Conservation (phyloP, 2,329 filamentous ascomycete species). For the Moelleriella libera region DNA sequence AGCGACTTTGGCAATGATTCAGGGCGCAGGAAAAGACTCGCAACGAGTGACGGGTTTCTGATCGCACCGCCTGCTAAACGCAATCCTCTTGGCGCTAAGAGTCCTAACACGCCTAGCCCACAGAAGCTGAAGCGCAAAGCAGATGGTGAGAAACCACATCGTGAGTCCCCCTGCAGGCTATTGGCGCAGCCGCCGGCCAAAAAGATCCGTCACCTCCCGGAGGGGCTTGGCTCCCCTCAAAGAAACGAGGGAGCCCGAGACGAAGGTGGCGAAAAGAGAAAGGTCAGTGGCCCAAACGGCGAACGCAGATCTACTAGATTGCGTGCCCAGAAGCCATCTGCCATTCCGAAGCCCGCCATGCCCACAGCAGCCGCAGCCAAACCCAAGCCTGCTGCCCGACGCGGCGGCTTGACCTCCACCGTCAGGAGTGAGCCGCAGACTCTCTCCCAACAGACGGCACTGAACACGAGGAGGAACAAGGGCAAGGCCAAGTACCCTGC, state of each 20-base stretch:
- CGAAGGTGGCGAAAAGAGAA: conserved; percentile 2
- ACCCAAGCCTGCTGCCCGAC: conserved; percentile 8
- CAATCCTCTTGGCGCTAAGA: conserved; percentile 18
- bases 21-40: conserved; percentile 12
- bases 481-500: conserved; percentile 20
- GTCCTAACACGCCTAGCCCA: conserved; percentile 20
- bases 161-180: not conserved
- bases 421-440: conserved; percentile 16
- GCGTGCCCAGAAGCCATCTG: conserved; percentile 8
- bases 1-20: conserved; percentile 21
- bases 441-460: conserved; percentile 16
- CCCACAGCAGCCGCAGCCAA: conserved; percentile 19
- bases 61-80: conserved; percentile 12
- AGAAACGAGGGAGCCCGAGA: not conserved
- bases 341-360: not conserved
- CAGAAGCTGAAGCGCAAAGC: conserved; percentile 18
- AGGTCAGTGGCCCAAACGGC: conserved; percentile 2
- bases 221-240: not conserved
- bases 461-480: conserved; percentile 21
- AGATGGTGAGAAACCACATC: conserved; percentile 4
- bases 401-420: conserved; percentile 10
- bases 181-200: conserved; percentile 9
- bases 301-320: conserved; percentile 20
- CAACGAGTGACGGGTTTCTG: conserved; percentile 17
- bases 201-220: conserved; percentile 7